A percentile compares a stretch with the other conserved stretches of the same genome.
phyloP scores from a whole-genome alignment of 2,329 filamentous ascomycete species.

The Penicillium brasilianum region DNA sequence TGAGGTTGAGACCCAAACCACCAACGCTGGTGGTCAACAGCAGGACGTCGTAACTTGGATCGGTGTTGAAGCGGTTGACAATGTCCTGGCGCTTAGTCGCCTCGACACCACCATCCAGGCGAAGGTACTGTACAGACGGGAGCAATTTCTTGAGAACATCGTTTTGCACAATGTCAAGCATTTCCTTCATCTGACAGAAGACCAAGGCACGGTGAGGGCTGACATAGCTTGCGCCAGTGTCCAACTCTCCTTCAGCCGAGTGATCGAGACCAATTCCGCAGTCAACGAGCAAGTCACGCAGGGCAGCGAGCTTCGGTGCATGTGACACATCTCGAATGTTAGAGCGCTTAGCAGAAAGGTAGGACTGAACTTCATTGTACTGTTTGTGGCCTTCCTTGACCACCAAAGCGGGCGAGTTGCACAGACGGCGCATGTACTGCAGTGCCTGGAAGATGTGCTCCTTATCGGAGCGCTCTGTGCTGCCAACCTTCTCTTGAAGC shows the following conservation, averaged over 20 bases:
- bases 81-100: conserved; percentile 94
- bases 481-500: conserved; percentile 79
- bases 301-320: conserved; percentile 87
- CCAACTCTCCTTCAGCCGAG: conserved; percentile 57
- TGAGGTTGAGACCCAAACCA: conserved; percentile 91
- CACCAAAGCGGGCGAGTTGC: conserved; percentile 94
- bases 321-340: conserved; percentile 83
- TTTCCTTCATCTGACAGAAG: conserved; percentile 99
- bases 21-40: conserved; percentile 94
- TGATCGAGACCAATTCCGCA: conserved; percentile 89
- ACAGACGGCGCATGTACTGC: conserved; percentile 99
- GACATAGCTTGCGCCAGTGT: conserved; percentile 74
- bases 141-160: conserved; percentile 88
- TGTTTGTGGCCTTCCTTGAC: conserved; percentile 92
- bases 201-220: conserved; percentile 94
- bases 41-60: conserved; percentile 93
- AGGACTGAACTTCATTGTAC: conserved; percentile 83
- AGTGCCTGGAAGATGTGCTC: conserved; percentile 98
- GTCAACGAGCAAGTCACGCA: conserved; percentile 94
- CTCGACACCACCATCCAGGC: conserved; percentile 92
- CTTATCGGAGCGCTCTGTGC: conserved; percentile 89
- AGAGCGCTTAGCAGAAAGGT: conserved; percentile 78
- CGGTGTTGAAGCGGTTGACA: conserved; percentile 98
- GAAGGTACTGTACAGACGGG: conserved; percentile 89
- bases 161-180: conserved; percentile 98